Conservation (phyloP, 345 rosid genomes). For the Lepidium sativum region DNA sequence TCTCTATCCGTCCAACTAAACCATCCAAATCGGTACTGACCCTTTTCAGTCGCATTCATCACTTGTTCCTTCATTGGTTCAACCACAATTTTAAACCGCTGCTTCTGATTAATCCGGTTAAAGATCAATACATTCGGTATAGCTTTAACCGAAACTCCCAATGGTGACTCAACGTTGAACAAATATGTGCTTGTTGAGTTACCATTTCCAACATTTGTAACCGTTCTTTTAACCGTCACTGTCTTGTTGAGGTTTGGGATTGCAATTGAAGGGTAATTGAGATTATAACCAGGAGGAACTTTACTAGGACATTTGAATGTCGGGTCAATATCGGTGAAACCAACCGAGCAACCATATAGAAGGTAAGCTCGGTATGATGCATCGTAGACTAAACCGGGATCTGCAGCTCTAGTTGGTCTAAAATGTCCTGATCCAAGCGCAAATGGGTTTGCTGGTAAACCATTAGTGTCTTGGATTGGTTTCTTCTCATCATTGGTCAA, state of each 20-base stretch:
- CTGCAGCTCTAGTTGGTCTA: constrained; percentile 47
- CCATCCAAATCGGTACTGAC: constrained; percentile 62
- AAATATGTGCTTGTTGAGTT: constrained; percentile 31
- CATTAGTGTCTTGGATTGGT: constrained; percentile 37
- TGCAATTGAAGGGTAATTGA: constrained; percentile 63
- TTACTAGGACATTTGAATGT: constrained; percentile 37
- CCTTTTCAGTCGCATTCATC: constrained; percentile 11
- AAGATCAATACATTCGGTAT: constrained; percentile 43
- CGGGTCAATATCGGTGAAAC: constrained; percentile 9
- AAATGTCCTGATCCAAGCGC: constrained; percentile 63
- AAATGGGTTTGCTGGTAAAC: constrained; percentile 47
- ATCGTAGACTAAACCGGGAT: constrained; percentile 81
- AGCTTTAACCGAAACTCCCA: constrained; percentile 38
- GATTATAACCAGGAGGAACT: constrained; percentile 27
- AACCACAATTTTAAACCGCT: constrained; percentile 44
- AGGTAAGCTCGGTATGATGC: constrained; percentile 50
- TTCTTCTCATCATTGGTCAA: constrained; percentile 36
- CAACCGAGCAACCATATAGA: constrained; percentile 44
- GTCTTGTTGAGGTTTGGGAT: constrained; percentile 37
- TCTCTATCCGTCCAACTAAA: constrained; percentile 52
- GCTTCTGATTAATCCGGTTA: constrained; percentile 37
- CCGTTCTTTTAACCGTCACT: constrained; percentile 39
- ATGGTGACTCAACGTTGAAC: constrained; percentile 35
- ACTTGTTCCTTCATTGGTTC: background rate
- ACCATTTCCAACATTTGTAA: constrained; percentile 63